phyloP scores from a whole-genome alignment of 768 basidiomycete species.

The Pulveroboletus frians region DNA sequence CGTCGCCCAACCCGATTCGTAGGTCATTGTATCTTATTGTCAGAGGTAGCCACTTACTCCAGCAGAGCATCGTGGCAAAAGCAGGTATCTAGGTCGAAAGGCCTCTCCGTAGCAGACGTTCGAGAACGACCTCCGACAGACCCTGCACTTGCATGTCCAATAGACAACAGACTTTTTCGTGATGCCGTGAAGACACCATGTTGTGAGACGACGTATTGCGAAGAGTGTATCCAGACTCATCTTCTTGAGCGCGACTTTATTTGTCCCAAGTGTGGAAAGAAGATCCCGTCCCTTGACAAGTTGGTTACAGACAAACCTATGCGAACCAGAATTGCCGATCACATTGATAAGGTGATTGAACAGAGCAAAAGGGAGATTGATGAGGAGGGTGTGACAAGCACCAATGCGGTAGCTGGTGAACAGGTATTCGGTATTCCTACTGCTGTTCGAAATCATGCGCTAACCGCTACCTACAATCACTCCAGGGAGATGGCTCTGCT shows the following conservation, averaged over 20 bases:
- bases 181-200: conserved; percentile 96
- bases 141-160: conserved; percentile 73
- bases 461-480: conserved; percentile 16
- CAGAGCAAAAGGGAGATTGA: conserved; percentile 62
- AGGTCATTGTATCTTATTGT: conserved; percentile 31
- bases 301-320: conserved; percentile 73
- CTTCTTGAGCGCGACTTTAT: conserved; percentile 92
- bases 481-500: conserved; percentile 24
- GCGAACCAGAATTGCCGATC: conserved; percentile 72
- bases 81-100: conserved; percentile 74
- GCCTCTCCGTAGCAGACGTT: conserved; percentile 81
- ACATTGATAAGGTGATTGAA: conserved; percentile 78
- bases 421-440: conserved; percentile 31
- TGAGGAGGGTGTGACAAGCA: conserved; percentile 37
- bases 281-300: conserved; percentile 85
- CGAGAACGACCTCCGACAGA: conserved; percentile 83
- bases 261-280: conserved; percentile 86
- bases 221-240: conserved; percentile 95
- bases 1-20: conserved; percentile 95
- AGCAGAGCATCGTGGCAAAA: conserved; percentile 91
- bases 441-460: not conserved
- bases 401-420: conserved; percentile 20
- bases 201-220: conserved; percentile 87
- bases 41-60: not conserved
- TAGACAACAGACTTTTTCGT: conserved; percentile 89